Conservation (phyloP, 768 basidiomycete genomes). For the Porpolomopsis calyptriformis region DNA sequence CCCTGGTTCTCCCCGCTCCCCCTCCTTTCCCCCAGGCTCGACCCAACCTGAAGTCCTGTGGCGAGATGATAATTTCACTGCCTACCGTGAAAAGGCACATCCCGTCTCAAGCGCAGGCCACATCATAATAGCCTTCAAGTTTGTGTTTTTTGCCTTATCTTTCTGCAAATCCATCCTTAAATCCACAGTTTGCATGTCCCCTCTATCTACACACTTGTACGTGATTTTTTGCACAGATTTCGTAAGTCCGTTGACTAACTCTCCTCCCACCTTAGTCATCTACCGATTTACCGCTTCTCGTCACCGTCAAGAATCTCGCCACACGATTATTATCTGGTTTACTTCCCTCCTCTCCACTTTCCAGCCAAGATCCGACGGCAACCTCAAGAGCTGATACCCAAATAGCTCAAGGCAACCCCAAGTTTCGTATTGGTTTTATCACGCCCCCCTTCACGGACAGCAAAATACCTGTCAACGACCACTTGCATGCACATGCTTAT, state of each 20-base stretch:
- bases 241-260: slow-evolving; percentile 4
- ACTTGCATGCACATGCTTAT: slow-evolving; percentile 69
- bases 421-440: slow-evolving; percentile 65
- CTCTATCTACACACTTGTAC: slow-evolving; percentile 61
- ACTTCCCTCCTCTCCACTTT: slow-evolving; percentile 27
- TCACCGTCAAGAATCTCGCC: slow-evolving; percentile 48
- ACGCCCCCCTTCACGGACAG: slow-evolving; percentile 67
- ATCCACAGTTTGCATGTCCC: slow-evolving; percentile 59
- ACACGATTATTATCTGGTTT: slow-evolving; percentile 44
- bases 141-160: slow-evolving; percentile 1
- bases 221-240: slow-evolving; percentile 19
- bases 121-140: slow-evolving; percentile 70
- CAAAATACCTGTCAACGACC: slow-evolving; percentile 72
- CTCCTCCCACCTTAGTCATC: slow-evolving; percentile 43
- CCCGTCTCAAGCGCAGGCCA: slow-evolving; percentile 69
- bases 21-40: slow-evolving; percentile 35
- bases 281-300: slow-evolving; percentile 64
- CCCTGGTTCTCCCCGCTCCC: slow-evolving; percentile 34
- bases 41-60: slow-evolving; percentile 54
- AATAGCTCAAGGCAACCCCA: slow-evolving; percentile 25
- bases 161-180: slow-evolving; percentile 6
- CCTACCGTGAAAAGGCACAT: slow-evolving; percentile 57
- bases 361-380: slow-evolving; percentile 13
- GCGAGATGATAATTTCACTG: slow-evolving; percentile 70
- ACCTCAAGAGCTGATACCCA: too few species aligned